A percentile compares a stretch with the other conserved stretches of the same genome.
These are phyloP conservation scores for Volvox africanus DNA, from an alignment of 139 green algal species.

Conservation along the genomic window DNA sequence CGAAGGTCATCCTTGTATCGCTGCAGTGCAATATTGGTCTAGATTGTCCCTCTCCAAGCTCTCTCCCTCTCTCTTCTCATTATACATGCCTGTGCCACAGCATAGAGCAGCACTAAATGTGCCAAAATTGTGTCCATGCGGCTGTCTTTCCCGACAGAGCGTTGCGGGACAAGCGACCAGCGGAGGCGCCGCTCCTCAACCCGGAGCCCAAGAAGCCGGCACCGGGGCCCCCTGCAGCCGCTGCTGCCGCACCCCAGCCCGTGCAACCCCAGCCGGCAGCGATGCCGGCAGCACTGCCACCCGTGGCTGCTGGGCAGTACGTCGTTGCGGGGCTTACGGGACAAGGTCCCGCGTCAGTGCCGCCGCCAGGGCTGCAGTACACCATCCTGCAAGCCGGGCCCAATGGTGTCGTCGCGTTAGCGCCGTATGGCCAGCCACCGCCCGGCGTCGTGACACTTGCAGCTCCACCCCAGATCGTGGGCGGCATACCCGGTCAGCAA, in stretches of 20 bases:
- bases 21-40: too few relatives aligned
- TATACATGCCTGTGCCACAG: too few relatives aligned
- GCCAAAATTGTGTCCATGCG: too few relatives aligned
- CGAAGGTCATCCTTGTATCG: too few relatives aligned
- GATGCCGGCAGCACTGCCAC: not conserved
- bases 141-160: not conserved
- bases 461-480: not conserved
- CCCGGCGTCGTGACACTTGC: not conserved
- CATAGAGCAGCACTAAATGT: too few relatives aligned
- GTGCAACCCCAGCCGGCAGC: not conserved
- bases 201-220: not conserved
- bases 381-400: not conserved
- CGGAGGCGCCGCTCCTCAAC: not conserved
- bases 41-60: too few relatives aligned
- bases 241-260: not conserved
- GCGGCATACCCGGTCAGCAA: not conserved
- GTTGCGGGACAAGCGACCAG: constrained; percentile 4
- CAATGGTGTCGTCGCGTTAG: not conserved
- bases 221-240: not conserved
- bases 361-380: not conserved
- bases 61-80: too few relatives aligned
- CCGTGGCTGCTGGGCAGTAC: not conserved
- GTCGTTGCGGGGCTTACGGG: not conserved
- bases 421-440: constrained; percentile 6
- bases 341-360: not conserved